Percentiles rank a stretch among this genome's conserved stretches.
phyloP scores from a whole-genome alignment of 345 rosid genomes.

The Microthlaspi erraticum region DNA sequence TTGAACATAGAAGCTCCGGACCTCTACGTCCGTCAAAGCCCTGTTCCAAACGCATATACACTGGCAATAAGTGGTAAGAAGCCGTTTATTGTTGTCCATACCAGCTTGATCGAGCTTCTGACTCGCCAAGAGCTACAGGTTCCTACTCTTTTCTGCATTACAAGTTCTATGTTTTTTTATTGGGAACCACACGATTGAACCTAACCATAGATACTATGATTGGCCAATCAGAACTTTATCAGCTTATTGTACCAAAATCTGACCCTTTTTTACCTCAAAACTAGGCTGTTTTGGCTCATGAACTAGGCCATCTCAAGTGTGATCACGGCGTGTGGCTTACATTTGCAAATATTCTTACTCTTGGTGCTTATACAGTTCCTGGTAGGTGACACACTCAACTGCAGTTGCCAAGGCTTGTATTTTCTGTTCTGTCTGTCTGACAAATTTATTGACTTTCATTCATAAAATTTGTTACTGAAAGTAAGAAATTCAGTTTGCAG shows the following conservation, averaged over 20 bases:
- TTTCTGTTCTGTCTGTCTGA: background rate
- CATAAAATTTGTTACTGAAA: background rate
- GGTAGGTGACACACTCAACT: constrained; percentile 59
- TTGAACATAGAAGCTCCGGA: constrained; percentile 85
- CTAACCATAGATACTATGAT: background rate
- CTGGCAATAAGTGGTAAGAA: constrained; percentile 86
- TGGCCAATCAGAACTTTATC: background rate
- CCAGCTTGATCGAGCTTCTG: constrained; percentile 92
- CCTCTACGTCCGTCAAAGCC: constrained; percentile 92
- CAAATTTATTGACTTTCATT: background rate
- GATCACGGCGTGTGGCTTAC: constrained; percentile 99
- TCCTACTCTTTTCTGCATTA: constrained; percentile 1
- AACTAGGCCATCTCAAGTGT: constrained; percentile 94
- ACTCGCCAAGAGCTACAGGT: constrained; percentile 91
- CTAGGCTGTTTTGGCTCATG: constrained; percentile 97
- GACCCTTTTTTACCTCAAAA: constrained; percentile 28
- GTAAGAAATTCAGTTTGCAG: background rate
- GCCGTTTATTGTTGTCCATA: constrained; percentile 90
- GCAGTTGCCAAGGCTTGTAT: too few relatives aligned
- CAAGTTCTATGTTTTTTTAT: background rate
- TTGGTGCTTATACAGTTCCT: constrained; percentile 92
- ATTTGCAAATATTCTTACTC: constrained; percentile 87
- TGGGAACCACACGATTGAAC: background rate
- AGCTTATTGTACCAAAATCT: constrained; percentile 11
- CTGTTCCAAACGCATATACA: constrained; percentile 92